Conservation (phyloP, 148 eudicot genomes). For the Silene conica region DNA sequence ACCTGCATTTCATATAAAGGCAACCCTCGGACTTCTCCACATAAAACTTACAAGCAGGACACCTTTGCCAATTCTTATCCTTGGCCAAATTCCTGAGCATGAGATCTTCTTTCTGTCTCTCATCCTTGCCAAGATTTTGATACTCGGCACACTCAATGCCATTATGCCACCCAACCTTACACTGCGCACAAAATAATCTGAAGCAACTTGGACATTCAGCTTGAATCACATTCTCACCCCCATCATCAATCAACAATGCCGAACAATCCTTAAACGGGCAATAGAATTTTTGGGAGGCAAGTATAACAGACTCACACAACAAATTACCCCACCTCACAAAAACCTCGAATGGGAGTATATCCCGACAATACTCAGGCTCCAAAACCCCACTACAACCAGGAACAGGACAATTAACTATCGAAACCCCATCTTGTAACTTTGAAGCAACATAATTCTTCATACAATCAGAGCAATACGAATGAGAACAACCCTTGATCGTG, state of each 20-base stretch:
- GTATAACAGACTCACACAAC: constrained; percentile 47
- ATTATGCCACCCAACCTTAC: constrained; percentile 60
- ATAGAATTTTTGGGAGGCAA: constrained; percentile 42
- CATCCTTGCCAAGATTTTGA: constrained; percentile 42
- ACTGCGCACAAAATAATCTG: constrained; percentile 57
- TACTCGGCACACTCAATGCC: constrained; percentile 47
- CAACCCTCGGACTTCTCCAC: constrained; percentile 62
- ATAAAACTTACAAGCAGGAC: constrained; percentile 54
- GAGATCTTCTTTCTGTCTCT: constrained; percentile 49
- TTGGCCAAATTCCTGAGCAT: constrained; percentile 54
- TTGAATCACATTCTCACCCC: constrained; percentile 26
- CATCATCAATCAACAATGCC: constrained; percentile 40
- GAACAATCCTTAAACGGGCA: constrained; percentile 55
- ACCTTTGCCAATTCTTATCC: constrained; percentile 53
- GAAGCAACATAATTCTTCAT: constrained; percentile 37
- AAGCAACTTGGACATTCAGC: constrained; percentile 51
- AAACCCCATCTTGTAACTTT: constrained; percentile 39
- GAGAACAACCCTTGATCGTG: constrained; percentile 39
- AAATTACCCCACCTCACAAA: constrained; percentile 47
- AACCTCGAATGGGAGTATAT: constrained; percentile 41
- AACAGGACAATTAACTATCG: constrained; percentile 35
- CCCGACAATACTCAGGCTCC: constrained; percentile 45
- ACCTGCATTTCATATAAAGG: constrained; percentile 62
- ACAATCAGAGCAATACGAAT: constrained; percentile 41
- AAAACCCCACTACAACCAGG: constrained; percentile 33